phyloP scores from a whole-genome alignment of 2,329 filamentous ascomycete genomes.

The Colletotrichum godetiae region DNA sequence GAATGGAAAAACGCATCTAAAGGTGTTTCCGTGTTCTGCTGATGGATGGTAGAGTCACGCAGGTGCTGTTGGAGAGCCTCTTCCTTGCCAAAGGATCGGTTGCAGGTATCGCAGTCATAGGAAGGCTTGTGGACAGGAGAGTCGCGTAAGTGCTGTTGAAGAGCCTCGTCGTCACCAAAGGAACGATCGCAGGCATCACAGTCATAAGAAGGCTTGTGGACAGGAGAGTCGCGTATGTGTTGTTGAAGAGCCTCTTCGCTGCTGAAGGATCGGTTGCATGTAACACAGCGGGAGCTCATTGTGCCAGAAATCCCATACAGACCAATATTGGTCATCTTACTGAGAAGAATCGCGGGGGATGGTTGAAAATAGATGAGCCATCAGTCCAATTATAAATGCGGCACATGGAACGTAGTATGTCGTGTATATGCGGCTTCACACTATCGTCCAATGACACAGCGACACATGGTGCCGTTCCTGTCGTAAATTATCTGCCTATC shows the following conservation, averaged over 20 bases:
- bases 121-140: neutral
- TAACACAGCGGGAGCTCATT: too few relatives aligned
- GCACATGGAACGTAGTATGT: too few relatives aligned
- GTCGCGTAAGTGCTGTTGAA: neutral
- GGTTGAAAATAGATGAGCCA: too few relatives aligned
- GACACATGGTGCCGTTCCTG: too few relatives aligned
- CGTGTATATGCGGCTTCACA: too few relatives aligned
- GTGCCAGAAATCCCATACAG: too few relatives aligned
- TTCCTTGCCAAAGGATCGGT: neutral
- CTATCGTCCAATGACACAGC: too few relatives aligned
- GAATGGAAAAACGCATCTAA: neutral
- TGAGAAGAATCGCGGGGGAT: too few relatives aligned
- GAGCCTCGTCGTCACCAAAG: neutral
- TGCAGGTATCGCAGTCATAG: neutral
- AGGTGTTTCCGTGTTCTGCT: neutral
- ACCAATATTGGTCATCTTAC: too few relatives aligned
- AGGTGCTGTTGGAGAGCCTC: neutral
- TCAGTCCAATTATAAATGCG: too few relatives aligned
- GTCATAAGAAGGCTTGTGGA: neutral
- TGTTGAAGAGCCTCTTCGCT: neutral
- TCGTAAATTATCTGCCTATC: too few relatives aligned
- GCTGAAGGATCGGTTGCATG: neutral
- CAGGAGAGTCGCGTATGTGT: neutral
- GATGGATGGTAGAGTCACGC: neutral
- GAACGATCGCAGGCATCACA: neutral